Conservation (phyloP, 768 basidiomycete genomes). For the Xerocomellus amylosporus region DNA sequence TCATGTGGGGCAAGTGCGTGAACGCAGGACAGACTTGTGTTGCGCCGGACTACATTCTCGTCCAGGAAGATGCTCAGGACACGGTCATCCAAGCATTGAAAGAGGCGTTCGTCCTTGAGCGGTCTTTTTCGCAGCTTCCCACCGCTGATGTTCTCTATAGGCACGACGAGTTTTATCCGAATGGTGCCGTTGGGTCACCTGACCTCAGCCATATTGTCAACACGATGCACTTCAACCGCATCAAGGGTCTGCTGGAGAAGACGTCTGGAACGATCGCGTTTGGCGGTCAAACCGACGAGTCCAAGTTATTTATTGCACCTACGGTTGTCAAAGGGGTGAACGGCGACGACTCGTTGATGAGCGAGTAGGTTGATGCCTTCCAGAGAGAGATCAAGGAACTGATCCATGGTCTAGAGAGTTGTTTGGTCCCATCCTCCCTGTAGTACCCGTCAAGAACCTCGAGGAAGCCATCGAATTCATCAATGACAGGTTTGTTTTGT, state of each 20-base stretch:
- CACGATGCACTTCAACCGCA: constrained; percentile 50
- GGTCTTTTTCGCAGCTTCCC: neutral
- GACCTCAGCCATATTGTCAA: constrained; percentile 54
- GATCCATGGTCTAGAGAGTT: constrained; percentile 53
- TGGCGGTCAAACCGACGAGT: constrained; percentile 61
- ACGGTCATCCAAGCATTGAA: constrained; percentile 39
- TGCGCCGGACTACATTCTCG: constrained; percentile 56
- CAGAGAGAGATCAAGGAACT: neutral
- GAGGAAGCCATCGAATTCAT: constrained; percentile 73
- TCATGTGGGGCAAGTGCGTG: constrained; percentile 78
- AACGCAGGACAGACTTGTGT: constrained; percentile 80
- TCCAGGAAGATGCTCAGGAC: constrained; percentile 41
- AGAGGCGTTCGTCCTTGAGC: constrained; percentile 36
- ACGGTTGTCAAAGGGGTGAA: constrained; percentile 67
- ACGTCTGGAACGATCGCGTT: constrained; percentile 64
- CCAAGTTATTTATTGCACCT: constrained; percentile 63
- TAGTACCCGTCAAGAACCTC: constrained; percentile 66
- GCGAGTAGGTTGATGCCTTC: constrained; percentile 48
- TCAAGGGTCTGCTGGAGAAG: constrained; percentile 59
- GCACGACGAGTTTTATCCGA: constrained; percentile 38
- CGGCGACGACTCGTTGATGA: constrained; percentile 69
- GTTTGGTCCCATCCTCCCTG: constrained; percentile 78
- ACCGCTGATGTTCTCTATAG: constrained; percentile 5
- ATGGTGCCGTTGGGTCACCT: constrained; percentile 41
- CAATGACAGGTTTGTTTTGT: constrained; percentile 47